These are phyloP conservation scores for Oryza meridionalis DNA, from an alignment of 176 grass and related monocot species.

Conservation along the genomic window DNA sequence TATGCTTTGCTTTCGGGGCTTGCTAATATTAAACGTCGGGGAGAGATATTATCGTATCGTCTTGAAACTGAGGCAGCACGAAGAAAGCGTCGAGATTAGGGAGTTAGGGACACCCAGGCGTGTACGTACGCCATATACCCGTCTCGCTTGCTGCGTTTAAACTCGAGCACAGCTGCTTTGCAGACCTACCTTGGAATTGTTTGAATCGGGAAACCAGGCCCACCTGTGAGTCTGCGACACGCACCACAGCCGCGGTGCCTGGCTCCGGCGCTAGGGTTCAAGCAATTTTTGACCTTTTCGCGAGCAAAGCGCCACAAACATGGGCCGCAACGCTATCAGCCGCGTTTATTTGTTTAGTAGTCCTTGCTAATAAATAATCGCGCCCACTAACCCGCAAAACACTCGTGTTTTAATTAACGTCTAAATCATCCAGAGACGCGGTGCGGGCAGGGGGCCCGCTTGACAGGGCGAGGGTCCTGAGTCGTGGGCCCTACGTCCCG, in stretches of 20 bases:
- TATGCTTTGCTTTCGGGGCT: not conserved
- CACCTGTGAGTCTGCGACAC: not conserved
- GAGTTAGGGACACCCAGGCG: no score
- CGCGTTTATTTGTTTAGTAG: not conserved
- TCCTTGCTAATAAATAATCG: not conserved
- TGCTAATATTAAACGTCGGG: not conserved
- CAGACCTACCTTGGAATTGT: not conserved
- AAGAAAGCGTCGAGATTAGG: not conserved
- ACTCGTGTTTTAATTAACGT: no score
- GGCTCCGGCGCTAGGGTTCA: not conserved
- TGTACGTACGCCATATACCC: not conserved
- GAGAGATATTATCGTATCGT: not conserved
- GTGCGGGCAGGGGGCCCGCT: no score
- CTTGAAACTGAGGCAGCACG: not conserved
- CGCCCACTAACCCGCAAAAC: not conserved
- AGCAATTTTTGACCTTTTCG: slow-evolving; percentile 26
- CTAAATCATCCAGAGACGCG: no score
- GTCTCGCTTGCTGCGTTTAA: not conserved
- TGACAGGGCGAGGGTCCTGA: no score
- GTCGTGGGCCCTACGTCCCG: no score
- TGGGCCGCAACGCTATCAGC: not conserved
- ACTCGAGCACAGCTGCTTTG: not conserved
- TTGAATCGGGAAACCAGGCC: not conserved
- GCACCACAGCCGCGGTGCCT: not conserved
- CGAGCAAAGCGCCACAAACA: slow-evolving; percentile 1